Evolutionary conservation across 768 basidiomycete genomes (phyloP), one percentile per base, ranked within the genome.

Genomic region (Imleria badia): DNA sequence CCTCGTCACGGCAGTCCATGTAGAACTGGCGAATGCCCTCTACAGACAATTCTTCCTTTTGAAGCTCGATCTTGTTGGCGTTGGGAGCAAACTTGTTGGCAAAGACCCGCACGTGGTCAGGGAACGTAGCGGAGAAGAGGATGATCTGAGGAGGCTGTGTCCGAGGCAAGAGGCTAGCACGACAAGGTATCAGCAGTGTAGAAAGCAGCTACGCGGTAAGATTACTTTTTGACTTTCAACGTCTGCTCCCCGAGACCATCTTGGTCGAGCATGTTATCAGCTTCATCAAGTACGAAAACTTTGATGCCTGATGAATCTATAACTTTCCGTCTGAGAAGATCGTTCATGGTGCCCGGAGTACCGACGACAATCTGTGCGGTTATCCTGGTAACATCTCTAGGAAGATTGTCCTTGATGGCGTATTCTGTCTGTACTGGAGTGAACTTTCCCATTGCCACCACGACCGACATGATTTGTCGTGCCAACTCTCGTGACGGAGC

Each of bases 71-170:
- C 77, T 96, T 93, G 80, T 99, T 98, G 58, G 97, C 89, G 34
- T 80, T 80, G 0, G 97, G 95, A 15, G 96, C 95, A 70, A 98
- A 96, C 64, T 91, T 91, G 61, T 79, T 80, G 17, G 97, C 96
- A 68, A 96, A 98, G n/a, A 72, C 73, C 47, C 94, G 89, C 58
- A 98, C 96, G 56, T 89, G 81, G 66, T 96, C 93, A 20, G 94
- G 91, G 81, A 98, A 99, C 6, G 97, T 99, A 29, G 97, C 97
- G 1, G 96, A 98, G 79, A 99, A 99, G 48, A 98, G 86, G 55
- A 98, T 86, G 60, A 94, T 94, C 68, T 98, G 97, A 22, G 83
- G 76, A 22, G 81, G 75, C 55, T 74, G 76, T 29, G 73, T 45
- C 17, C 79, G 78, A 20, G 83, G 82, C 23, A 87, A 79, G 71